A percentile compares a stretch with the other conserved stretches of the same genome.
phyloP scores from a whole-genome alignment of 2,329 filamentous ascomycete species.

The Westerdykella sp. region DNA sequence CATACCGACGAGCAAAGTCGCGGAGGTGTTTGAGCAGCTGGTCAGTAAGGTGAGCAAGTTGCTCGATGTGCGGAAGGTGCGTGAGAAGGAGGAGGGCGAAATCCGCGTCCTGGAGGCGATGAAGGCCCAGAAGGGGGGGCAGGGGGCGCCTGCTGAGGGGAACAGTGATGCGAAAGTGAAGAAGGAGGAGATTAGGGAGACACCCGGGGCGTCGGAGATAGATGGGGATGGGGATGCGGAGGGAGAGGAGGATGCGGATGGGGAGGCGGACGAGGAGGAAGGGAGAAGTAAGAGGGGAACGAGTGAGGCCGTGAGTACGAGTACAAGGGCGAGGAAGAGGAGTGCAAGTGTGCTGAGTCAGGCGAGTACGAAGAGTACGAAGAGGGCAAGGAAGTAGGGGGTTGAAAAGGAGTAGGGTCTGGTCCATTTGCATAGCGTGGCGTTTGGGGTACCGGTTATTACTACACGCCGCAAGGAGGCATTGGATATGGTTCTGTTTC shows the following conservation, averaged over 20 bases:
- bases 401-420: background rate
- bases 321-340: slow-evolving; percentile 55
- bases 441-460: no score
- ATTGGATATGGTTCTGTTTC: no score
- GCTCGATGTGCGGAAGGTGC: slow-evolving; percentile 66
- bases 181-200: slow-evolving; percentile 9
- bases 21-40: slow-evolving; percentile 64
- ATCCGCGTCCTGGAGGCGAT: slow-evolving; percentile 36
- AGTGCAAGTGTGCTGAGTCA: slow-evolving; percentile 76
- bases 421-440: no score
- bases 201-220: slow-evolving; percentile 31
- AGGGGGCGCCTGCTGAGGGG: slow-evolving; percentile 9
- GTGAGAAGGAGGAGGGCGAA: slow-evolving; percentile 70
- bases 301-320: slow-evolving; percentile 10
- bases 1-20: slow-evolving; percentile 68
- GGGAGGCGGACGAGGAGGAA: slow-evolving; percentile 14
- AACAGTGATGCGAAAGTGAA: slow-evolving; percentile 6
- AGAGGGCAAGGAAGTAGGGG: slow-evolving; percentile 28
- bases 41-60: slow-evolving; percentile 62
- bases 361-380: slow-evolving; percentile 27
- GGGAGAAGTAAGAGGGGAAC: slow-evolving; percentile 15
- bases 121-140: slow-evolving; percentile 22
- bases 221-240: slow-evolving; percentile 50
- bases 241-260: slow-evolving; percentile 21
- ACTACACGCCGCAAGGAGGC: no score